Evolutionary conservation across 306 rosid species (phyloP), one percentile per base, ranked within the genome.

Genomic region (Urtica urens): DNA sequence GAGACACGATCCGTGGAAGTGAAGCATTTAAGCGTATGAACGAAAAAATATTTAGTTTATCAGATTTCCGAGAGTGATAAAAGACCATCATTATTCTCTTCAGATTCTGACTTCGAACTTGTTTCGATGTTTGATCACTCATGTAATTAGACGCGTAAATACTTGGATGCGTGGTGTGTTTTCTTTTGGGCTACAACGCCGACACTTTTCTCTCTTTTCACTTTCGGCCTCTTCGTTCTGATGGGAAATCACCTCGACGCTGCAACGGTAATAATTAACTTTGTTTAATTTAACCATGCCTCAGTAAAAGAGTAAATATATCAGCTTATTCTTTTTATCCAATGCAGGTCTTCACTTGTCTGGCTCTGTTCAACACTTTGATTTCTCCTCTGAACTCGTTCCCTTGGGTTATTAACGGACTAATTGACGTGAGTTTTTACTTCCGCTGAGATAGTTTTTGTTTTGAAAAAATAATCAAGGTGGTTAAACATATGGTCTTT

Each of bases 101-200:
- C 64, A 24, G 35, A 38, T 58, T 68, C 10, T 48, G 46, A 26
- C 41, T 55, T 46, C 55, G 25, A 39, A 46, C 43, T 35, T 43
- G n/a, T n/a, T n/a, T 29, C 46, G 51, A 37, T 55, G 33, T 37
- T 35, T 20, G 3, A 14, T 69, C n/a, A n/a, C n/a, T 60, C 67
- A 50, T 53, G 48, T 71, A 51, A 37, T 45, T 61, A 88, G 97
- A 84, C 84, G n/a, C 79, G 95, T 59, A 88, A 88, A 52, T 88
- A 88, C 78, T 65, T 88, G 66, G 97, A 88, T 68, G 97, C 97
- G 11, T 88, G 97, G 97, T 88, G 97, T 39, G 95, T 88, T 51
- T 88, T 88, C 74, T 88, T 88, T 72, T 88, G 97, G 97, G 97
- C 97, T 25, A 81, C 93, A 40, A 88, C 97, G 13, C 97, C 97